Evolutionary conservation across 345 rosid species (phyloP).

Genomic region (Camelina laxa): DNA sequence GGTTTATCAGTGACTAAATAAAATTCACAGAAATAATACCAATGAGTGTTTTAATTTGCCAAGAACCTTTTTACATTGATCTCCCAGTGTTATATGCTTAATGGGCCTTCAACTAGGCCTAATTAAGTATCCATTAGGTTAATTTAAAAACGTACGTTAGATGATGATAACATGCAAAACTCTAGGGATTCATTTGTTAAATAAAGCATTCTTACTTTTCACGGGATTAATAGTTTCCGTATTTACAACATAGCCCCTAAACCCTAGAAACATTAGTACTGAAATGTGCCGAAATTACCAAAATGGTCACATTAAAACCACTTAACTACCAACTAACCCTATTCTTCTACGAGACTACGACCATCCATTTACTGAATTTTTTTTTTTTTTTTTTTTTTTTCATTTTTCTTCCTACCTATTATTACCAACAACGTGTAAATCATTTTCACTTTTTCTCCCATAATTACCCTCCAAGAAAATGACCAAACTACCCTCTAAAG

Average conservation of each 20-base stretch:
- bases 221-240: background rate
- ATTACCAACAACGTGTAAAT: slow-evolving; percentile 26
- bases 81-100: background rate
- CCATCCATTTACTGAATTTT: slow-evolving; percentile 21
- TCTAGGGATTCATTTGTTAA: background rate
- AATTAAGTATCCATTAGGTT: background rate
- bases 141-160: background rate
- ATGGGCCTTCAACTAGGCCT: slow-evolving; percentile 31
- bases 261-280: background rate
- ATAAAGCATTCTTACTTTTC: slow-evolving; percentile 14
- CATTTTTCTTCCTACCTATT: background rate
- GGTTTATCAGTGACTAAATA: background rate
- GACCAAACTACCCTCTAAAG: slow-evolving; percentile 26
- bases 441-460: background rate
- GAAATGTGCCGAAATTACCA: slow-evolving; percentile 18
- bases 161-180: background rate
- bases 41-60: slow-evolving; percentile 5
- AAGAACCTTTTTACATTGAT: background rate
- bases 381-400: background rate
- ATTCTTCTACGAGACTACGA: background rate
- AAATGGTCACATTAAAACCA: slow-evolving; percentile 23
- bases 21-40: slow-evolving; percentile 11
- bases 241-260: slow-evolving; percentile 30
- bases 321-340: slow-evolving; percentile 3
- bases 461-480: background rate